Base-by-base conservation (phyloP, 352 stramenopile genomes). In the Globisporangium polare region DNA sequence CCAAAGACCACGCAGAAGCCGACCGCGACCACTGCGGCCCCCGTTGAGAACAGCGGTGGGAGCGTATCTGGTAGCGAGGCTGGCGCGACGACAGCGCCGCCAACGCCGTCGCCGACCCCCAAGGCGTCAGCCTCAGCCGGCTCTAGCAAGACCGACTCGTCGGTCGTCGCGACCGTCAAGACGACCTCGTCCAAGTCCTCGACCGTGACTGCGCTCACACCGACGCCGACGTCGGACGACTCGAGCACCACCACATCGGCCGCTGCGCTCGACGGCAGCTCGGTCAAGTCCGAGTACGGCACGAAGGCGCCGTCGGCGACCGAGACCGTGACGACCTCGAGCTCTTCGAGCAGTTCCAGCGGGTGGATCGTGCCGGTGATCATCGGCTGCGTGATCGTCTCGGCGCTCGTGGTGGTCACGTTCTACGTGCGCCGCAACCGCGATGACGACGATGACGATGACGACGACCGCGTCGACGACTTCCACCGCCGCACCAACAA, bases 321-420 rank as follows among this genome's bases (percentile, higher is more conserved):
- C 26, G 72, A 74, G 13, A 80, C 58, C 3, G 60, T 58, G 24
- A 64, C 62, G 46, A 67, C 65, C 2, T 58, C 51, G 53, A 65
- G 50, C 50, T 26, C 9, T 15, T 42, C 52, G 31, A 59, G 49
- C 29, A 68, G 58, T 2, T 51, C 67, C 1, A 72, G 72, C 8
- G 66, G 71, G 1, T 90, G 78, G 78, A 67, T 90, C 50, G 78
- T 87, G 54, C 80, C 80, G 0, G 65, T 78, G 17, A 68, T 90
- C 18, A 80, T 90, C 35, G 80, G 73, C 17, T 71, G 73, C 2
- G 76, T 88, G 3, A 72, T 90, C 43, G 67, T 90, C 47, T 49
- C 73, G 4, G 78, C 77, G 6, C 58, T 90, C 27, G 41, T 84
- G 4, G 65, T 90, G 58, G 82, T 90, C 51, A 80, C 74, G 29